Evolutionary conservation across 805 yeast genomes (phyloP), one percentile per base, ranked within the genome.

Genomic region (Priceomyces carsonii): DNA sequence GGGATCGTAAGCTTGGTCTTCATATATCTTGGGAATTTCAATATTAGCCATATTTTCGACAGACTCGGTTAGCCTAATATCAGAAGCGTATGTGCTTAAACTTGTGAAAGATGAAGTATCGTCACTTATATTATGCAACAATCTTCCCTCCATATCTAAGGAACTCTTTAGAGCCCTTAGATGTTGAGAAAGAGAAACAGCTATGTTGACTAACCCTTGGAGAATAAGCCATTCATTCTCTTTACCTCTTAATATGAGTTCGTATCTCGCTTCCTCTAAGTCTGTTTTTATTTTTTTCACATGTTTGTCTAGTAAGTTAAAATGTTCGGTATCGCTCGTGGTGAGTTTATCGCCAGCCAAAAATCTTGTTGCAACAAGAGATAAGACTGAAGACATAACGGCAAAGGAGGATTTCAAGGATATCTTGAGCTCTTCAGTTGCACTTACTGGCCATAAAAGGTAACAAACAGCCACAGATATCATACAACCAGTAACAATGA

Each of bases 111-210:
- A 9, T 15, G 40, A 45, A 15, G 44, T 40, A 13, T 49, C 48
- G 6, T 32, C 24, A 5, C 18, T 12, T 6, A 17, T 32, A 33
- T 47, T 66, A 36, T 69, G 68, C 6, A 82, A 59, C 7, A 81
- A 58, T 19, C 69, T 68, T 71, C 78, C 70, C 50, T 81, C 84
- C 67, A 82, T 82, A 40, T 79, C 84, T 8, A 82, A 76, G 9
- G 90, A 82, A 29, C 81, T 72, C 41, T 77, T 65, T 44, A 86
- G 61, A 1, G 91, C 91, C 33, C 83, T 82, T 26, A 85, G 51
- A 47, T 79, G 80, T 43, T 75, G 71, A 5, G 73, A 59, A 42
- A 85, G 51, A 8, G 72, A 63, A 25, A 72, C 66, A 6, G 80
- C 73, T 0, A 82, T 72, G 4, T 64, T 62, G 1, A 78, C 83